Conservation (phyloP, 2,329 filamentous ascomycete genomes). For the Aspergillus uvarum region DNA sequence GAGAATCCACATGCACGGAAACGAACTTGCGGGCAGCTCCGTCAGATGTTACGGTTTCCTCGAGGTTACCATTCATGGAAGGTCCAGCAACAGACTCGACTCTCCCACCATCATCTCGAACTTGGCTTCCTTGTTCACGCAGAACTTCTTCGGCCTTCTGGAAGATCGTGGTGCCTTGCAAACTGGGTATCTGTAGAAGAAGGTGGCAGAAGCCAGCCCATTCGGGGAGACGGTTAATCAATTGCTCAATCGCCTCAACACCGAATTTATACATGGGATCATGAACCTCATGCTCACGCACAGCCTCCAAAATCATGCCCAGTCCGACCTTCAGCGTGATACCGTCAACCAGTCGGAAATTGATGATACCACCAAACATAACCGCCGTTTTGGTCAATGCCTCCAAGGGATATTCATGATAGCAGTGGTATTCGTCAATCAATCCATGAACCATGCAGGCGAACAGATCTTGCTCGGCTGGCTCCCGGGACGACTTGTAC, state of each 20-base stretch:
- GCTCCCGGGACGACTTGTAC: constrained; percentile 84
- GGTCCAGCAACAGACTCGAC: constrained; percentile 37
- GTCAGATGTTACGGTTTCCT: constrained; percentile 61
- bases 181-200: constrained; percentile 74
- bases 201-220: constrained; percentile 95
- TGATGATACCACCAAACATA: constrained; percentile 93
- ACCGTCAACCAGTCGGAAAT: constrained; percentile 84
- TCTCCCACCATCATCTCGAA: constrained; percentile 51
- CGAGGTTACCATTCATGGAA: constrained; percentile 69
- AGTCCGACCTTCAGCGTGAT: constrained; percentile 91
- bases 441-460: constrained; percentile 98
- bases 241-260: constrained; percentile 87
- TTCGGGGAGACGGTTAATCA: constrained; percentile 77
- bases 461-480: constrained; percentile 88
- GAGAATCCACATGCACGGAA: constrained; percentile 73
- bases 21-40: constrained; percentile 69
- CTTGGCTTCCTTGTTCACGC: constrained; percentile 61
- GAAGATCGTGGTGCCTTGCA: constrained; percentile 82
- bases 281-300: constrained; percentile 77
- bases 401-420: constrained; percentile 92
- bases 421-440: constrained; percentile 96
- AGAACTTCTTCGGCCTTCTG: constrained; percentile 80
- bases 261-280: constrained; percentile 98
- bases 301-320: constrained; percentile 95
- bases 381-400: constrained; percentile 94